Conservation (phyloP, 208 protist genomes). For the Leishmania tarentolae region DNA sequence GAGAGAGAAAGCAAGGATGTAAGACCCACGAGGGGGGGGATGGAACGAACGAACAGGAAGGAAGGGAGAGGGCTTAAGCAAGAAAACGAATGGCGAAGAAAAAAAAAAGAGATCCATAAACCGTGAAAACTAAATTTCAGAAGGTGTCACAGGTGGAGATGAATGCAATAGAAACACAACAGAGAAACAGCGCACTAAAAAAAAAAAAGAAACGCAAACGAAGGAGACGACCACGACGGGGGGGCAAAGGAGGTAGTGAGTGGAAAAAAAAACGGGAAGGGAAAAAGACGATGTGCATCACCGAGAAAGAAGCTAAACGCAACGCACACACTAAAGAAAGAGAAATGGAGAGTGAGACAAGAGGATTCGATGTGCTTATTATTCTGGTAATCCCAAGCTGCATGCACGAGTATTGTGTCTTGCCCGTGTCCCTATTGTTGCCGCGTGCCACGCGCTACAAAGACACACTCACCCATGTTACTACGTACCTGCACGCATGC, state of each 20-base stretch:
- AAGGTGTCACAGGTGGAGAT: neutral
- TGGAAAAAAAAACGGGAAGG: neutral
- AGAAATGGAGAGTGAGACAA: neutral
- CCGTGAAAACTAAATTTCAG: neutral
- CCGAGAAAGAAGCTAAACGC: neutral
- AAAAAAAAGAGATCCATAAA: slow-evolving; percentile 6
- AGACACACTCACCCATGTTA: neutral
- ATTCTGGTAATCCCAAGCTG: neutral
- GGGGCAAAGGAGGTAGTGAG: neutral
- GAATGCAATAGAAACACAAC: neutral
- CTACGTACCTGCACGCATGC: neutral
- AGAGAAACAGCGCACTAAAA: neutral
- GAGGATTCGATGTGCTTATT: neutral
- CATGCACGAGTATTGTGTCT: neutral
- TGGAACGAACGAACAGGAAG: neutral
- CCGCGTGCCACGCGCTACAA: neutral
- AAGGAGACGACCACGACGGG: too few species aligned
- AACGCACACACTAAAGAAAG: neutral
- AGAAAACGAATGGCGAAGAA: neutral
- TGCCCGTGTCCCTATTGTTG: neutral
- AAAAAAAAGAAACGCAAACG: neutral
- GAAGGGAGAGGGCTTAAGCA: neutral
- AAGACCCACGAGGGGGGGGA: neutral
- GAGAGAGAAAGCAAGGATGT: neutral
- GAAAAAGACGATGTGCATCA: neutral